Evolutionary conservation across 768 basidiomycete species (phyloP), one percentile per base, ranked within the genome.

Genomic region (Pisolithus orientalis): DNA sequence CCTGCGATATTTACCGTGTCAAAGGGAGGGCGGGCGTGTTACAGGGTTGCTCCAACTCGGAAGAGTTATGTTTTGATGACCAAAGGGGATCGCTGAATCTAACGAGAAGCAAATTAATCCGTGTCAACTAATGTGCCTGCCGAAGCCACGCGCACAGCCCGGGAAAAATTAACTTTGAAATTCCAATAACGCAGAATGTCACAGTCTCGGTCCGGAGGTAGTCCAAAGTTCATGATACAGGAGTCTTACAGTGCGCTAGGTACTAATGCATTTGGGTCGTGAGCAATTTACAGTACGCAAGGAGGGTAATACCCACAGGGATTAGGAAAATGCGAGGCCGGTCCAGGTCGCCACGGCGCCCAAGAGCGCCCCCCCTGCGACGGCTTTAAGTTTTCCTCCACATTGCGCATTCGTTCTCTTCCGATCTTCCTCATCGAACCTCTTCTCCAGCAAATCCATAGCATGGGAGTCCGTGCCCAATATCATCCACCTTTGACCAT

Each of bases 281-380:
- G 34, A 39, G 37, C 47, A 4, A n/a, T 37, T 25, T 27, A 6
- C 10, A 11, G 39, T 25, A 31, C 29, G 10, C 5, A 13, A 34
- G 11, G 5, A 52, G 13, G 14, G 6, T 29, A 13, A 9, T 14
- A 21, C 17, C 28, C 21, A 16, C 37, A 27, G 25, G 25, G 42
- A 39, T 76, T 55, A 79, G 58, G 65, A 76, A 72, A 71, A 70
- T 31, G 83, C 83, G 49, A 84, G 71, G 14, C 80, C 79, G 17
- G 78, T 78, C 72, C 75, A 82, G 46, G 80, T 73, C 39, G 80
- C 80, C 6, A 82, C 79, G 39, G 79, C 82, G 39, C 83, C 83
- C 17, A 83, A 74, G 16, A 83, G 71, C n/a, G 75, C 80, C 44
- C 78, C 80, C 16, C 80, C 76, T 54, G 81, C 81, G 47, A 73